These are phyloP conservation scores for Diaporthe helianthi DNA, from an alignment of 2,329 filamentous ascomycete species.

Conservation along the genomic window DNA sequence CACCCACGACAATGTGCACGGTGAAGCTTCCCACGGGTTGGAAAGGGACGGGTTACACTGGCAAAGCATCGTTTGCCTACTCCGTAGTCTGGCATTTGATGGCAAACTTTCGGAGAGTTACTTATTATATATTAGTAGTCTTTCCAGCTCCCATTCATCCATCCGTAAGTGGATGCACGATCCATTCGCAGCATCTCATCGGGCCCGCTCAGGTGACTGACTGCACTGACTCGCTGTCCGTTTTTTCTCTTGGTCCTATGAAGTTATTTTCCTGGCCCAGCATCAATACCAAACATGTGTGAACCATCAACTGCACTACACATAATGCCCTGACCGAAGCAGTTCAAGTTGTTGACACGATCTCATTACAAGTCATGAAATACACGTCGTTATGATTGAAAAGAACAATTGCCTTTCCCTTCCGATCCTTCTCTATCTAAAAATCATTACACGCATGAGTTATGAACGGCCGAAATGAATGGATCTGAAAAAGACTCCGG, in stretches of 20 bases:
- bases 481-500: not conserved
- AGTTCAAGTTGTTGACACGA: not conserved
- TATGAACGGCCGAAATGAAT: not conserved
- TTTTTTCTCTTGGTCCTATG: not conserved
- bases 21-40: not conserved
- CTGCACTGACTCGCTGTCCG: not conserved
- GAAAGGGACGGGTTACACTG: not conserved
- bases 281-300: not conserved
- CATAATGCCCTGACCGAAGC: not conserved
- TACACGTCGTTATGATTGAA: not conserved
- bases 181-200: no score
- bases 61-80: not conserved
- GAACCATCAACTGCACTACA: not conserved
- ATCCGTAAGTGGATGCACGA: no score
- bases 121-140: no score
- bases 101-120: not conserved
- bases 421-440: not conserved
- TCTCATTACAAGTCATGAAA: not conserved
- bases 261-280: not conserved
- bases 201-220: not conserved
- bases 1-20: not conserved
- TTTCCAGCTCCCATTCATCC: not conserved
- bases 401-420: not conserved
- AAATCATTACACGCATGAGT: no score
- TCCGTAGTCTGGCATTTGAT: constrained; percentile 1